Evolutionary conservation across 2,329 filamentous ascomycete genomes (phyloP).

Genomic region (Fusarium equiseti): DNA sequence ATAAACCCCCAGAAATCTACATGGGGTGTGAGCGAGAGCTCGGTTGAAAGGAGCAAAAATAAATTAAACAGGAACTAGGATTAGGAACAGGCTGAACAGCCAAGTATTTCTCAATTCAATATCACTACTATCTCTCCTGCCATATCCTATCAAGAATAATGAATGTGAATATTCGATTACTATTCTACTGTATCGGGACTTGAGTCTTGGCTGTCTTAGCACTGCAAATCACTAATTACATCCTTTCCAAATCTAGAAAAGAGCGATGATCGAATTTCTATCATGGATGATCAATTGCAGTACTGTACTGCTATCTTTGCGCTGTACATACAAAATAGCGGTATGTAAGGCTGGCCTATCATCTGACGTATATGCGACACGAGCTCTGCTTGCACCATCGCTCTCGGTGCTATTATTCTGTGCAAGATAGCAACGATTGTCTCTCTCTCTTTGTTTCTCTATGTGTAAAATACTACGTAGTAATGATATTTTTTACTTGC

Average conservation of each 20-base stretch:
- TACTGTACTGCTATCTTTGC: not conserved
- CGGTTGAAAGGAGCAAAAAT: slow-evolving; percentile 43
- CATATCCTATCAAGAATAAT: not conserved
- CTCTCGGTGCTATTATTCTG: slow-evolving; percentile 10
- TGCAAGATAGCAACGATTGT: slow-evolving; percentile 18
- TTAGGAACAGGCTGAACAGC: slow-evolving; percentile 39
- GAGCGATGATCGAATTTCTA: slow-evolving; percentile 14
- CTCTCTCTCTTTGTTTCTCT: not conserved
- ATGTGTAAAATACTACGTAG: not conserved
- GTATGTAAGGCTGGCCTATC: slow-evolving; percentile 35
- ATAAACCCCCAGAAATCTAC: not conserved
- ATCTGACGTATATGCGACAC: slow-evolving; percentile 17
- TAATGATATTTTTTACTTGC: not conserved
- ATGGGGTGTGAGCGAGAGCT: slow-evolving; percentile 26
- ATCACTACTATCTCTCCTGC: slow-evolving; percentile 7
- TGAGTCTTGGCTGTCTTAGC: slow-evolving; percentile 12
- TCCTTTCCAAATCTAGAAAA: slow-evolving; percentile 37
- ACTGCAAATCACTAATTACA: slow-evolving; percentile 35
- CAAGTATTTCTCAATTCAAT: slow-evolving; percentile 22
- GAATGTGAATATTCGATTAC: slow-evolving; percentile 7
- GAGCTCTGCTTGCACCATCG: slow-evolving; percentile 6
- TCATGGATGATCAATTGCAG: slow-evolving; percentile 17
- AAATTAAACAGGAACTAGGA: slow-evolving; percentile 44
- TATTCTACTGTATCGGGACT: not conserved
- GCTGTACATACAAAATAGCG: slow-evolving; percentile 13